Base-by-base conservation (phyloP, 2,329 filamentous ascomycete genomes). In the Coniochaeta sp. region DNA sequence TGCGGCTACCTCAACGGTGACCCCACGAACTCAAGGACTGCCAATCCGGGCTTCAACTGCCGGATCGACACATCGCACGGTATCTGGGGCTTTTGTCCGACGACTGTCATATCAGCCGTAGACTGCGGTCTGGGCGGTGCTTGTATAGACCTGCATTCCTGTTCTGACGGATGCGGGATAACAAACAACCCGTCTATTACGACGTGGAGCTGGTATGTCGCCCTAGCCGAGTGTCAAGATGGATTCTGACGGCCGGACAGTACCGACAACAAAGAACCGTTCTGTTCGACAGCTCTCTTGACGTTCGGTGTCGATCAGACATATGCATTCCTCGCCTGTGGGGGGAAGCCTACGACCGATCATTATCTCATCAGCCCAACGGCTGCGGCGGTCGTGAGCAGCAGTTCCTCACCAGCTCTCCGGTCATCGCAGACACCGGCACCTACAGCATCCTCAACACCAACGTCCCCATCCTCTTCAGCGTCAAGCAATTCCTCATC, bases 81-180 rank as follows among this genome's bases (percentile, higher is more conserved):
- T 0, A 56, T 72, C 5, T 72, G 68, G 67, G 69, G 69, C 0
- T 70, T 71, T 58, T 73, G 69, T 47, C 65, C 67, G 1, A 66
- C 63, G 0, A 67, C 62, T 0, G 65, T 71, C 3, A 54, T 65
- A 3, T 47, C 57, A 1, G 69, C 67, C 2, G 62, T 58, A 1
- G 68, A 72, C 51, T 74, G 70, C 31, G 67, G 68, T 1, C 50
- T 73, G 12, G 67, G 65, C 0, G 69, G 63, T 1, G 61, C 57
- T 10, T 74, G 71, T 45, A 33, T 65, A 8, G 71, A 72, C 50
- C 51, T 47, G 1, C 51, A 60, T 24, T 30, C 52, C 1, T 72
- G 70, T 32, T 61, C 57, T 0, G 50, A 52, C 10, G 65, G 64
- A 4, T 72, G 70, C 49, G 67, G 66, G 0, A 55, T 57, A 28